These are phyloP conservation scores for Nemania sp. DNA, from an alignment of 2,329 filamentous ascomycete species.

Conservation along the genomic window DNA sequence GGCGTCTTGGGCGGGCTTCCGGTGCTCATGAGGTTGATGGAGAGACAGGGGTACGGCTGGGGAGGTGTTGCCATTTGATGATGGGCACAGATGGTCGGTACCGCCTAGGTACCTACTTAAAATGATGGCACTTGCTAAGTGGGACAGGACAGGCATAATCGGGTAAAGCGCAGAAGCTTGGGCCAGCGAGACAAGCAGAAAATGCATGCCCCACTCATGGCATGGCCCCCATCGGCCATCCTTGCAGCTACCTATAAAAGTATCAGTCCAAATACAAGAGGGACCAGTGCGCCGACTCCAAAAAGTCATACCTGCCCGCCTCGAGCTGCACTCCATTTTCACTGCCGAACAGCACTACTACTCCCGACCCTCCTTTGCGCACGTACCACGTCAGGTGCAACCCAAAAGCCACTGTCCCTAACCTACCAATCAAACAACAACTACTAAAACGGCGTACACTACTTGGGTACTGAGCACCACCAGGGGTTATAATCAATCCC, in stretches of 20 bases:
- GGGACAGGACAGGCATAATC: conserved; percentile 16
- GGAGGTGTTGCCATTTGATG: conserved; percentile 18
- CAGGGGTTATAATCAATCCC: conserved; percentile 6
- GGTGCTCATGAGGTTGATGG: conserved; percentile 12
- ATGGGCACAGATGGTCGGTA: neutral
- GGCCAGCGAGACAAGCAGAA: conserved; percentile 25
- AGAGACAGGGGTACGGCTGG: conserved; percentile 10
- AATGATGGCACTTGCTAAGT: conserved; percentile 15
- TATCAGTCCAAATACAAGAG: conserved; percentile 37
- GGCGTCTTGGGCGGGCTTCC: conserved; percentile 22
- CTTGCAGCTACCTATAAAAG: conserved; percentile 36
- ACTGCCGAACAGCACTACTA: conserved; percentile 19
- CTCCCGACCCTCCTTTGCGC: conserved; percentile 15
- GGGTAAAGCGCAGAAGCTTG: conserved; percentile 25
- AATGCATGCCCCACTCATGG: conserved; percentile 27
- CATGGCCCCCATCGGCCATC: conserved; percentile 28
- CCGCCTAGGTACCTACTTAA: neutral
- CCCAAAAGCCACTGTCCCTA: neutral
- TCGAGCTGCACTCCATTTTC: conserved; percentile 30
- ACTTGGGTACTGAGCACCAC: neutral
- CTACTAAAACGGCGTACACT: no score
- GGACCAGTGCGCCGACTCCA: conserved; percentile 34
- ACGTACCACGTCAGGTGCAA: conserved; percentile 26
- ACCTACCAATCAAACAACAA: no score
- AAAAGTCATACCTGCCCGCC: conserved; percentile 29